phyloP scores from a whole-genome alignment of 371 early-diverging fungal species.

The Cokeromyces recurvatus region DNA sequence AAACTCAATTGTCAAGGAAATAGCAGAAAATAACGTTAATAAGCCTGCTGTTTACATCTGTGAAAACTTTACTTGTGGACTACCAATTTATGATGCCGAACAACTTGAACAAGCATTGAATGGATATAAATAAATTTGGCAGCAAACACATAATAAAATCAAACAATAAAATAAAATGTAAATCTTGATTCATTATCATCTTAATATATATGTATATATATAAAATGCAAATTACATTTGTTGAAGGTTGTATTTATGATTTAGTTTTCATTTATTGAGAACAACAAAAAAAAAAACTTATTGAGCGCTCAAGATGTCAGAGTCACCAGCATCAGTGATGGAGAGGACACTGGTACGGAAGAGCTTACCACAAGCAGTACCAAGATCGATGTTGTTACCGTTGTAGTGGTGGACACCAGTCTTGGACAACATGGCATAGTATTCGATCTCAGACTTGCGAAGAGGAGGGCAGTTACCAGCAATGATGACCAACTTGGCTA shows the following conservation, averaged over 20 bases:
- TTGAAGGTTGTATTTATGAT: no score
- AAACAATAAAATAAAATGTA: no score
- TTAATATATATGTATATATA: neutral
- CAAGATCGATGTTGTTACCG: conserved; percentile 97
- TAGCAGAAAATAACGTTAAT: conserved; percentile 7
- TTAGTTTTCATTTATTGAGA: no score
- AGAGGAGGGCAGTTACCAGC: conserved; percentile 98
- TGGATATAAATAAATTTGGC: no score
- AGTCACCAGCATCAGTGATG: conserved; percentile 98
- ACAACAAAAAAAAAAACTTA: no score
- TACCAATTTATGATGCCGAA: conserved; percentile 26
- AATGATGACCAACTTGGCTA: conserved; percentile 97
- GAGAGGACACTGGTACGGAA: conserved; percentile 88
- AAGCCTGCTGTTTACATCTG: conserved; percentile 33
- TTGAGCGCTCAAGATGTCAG: conserved; percentile 52
- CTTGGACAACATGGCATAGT: conserved; percentile 99
- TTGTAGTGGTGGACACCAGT: conserved; percentile 98
- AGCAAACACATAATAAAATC: no score
- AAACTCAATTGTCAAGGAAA: conserved; percentile 22
- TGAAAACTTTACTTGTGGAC: conserved; percentile 47
- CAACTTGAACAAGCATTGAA: conserved; percentile 1
- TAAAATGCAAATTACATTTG: neutral
- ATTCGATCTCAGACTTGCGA: conserved; percentile 98
- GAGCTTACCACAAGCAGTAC: conserved; percentile 99
- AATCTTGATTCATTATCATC: no score